A percentile compares a stretch with the other conserved stretches of the same genome.
Evolutionary conservation across 495 filamentous ascomycete genomes (phyloP).

Genomic region (Astrothelium subdiscretum): DNA sequence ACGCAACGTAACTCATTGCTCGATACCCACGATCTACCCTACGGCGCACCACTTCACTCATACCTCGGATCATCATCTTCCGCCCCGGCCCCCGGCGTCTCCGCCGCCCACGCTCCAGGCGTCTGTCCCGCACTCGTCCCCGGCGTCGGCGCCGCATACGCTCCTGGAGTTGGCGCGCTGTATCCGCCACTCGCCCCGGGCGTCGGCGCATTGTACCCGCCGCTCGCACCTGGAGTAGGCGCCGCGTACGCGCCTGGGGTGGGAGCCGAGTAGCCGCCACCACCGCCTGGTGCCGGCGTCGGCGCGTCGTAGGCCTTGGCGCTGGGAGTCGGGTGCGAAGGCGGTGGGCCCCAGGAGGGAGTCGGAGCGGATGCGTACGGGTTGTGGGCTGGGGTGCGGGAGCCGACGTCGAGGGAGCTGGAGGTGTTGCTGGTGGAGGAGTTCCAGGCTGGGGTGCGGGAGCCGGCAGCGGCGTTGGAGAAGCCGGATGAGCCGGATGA

Average conservation of each 20-base stretch:
- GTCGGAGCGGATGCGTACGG: constrained; percentile 67
- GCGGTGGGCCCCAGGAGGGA: constrained; percentile 46
- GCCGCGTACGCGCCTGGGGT: constrained; percentile 67
- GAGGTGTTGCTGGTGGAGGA: constrained; percentile 7
- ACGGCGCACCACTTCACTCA: constrained; percentile 15
- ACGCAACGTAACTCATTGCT: background rate
- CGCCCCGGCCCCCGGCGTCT: constrained; percentile 61
- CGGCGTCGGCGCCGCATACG: constrained; percentile 26
- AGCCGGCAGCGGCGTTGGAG: no score
- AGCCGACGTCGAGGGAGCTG: constrained; percentile 40
- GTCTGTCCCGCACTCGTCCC: constrained; percentile 38
- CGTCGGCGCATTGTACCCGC: constrained; percentile 52
- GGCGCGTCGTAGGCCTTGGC: constrained; percentile 41
- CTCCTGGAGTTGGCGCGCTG: constrained; percentile 55
- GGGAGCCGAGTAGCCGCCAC: constrained; percentile 45
- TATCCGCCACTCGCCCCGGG: constrained; percentile 30
- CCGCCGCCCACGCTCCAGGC: constrained; percentile 50
- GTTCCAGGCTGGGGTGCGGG: constrained; percentile 9
- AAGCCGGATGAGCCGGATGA: background rate
- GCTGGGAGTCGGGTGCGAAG: constrained; percentile 19
- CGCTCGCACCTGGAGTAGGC: constrained; percentile 42
- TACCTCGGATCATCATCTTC: constrained; percentile 50
- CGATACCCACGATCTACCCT: background rate
- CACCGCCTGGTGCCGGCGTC: background rate
- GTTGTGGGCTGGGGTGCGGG: constrained; percentile 40